Conservation (phyloP, 345 rosid genomes). For the Cardamine chenopodiifolia region DNA sequence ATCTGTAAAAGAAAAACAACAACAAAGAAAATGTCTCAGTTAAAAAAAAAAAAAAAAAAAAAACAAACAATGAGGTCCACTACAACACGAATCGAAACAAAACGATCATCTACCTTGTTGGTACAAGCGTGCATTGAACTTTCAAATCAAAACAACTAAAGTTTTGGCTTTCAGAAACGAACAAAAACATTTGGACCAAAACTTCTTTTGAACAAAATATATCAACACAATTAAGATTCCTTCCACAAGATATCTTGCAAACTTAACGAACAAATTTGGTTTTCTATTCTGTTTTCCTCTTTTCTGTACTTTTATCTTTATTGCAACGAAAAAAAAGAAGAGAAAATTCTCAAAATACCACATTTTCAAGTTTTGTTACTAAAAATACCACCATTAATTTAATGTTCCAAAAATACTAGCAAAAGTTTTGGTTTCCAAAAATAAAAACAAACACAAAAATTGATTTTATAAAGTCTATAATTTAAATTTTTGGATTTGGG, state of each 20-base stretch:
- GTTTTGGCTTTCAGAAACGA: constrained; percentile 13
- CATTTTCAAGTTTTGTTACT: too few relatives aligned
- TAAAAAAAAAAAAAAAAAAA: neutral
- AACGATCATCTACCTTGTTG: neutral
- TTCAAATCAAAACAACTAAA: neutral
- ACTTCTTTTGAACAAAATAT: neutral
- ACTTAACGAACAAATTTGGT: neutral
- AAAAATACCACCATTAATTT: too few relatives aligned
- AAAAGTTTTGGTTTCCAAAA: too few relatives aligned
- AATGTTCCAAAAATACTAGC: too few relatives aligned
- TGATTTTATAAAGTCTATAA: too few relatives aligned
- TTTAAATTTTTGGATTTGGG: too few relatives aligned
- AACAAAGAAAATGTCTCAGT: neutral
- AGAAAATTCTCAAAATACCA: too few relatives aligned
- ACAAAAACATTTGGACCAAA: constrained; percentile 3
- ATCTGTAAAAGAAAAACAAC: neutral
- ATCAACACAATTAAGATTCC: neutral
- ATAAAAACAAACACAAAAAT: too few relatives aligned
- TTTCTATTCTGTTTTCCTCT: neutral
- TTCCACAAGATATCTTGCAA: neutral
- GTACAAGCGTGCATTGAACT: constrained; percentile 15
- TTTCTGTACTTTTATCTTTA: neutral
- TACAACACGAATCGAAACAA: neutral
- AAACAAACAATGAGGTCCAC: neutral
- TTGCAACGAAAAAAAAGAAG: neutral